Conservation (phyloP, 1,139 yeast genomes). For the Magnusiomyces fungicola region DNA sequence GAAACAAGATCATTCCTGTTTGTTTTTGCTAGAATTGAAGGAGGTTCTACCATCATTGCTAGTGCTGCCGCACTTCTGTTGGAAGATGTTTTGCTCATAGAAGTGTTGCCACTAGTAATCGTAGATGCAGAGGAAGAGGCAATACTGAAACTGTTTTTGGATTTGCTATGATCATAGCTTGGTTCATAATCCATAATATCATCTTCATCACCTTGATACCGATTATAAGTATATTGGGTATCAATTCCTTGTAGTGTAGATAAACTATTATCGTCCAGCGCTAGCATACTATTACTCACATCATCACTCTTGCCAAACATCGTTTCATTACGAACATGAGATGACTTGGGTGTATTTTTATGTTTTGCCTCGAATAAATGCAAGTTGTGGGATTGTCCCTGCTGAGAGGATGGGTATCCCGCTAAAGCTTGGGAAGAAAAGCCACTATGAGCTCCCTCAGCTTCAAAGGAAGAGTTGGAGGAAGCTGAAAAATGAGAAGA, state of each 20-base stretch:
- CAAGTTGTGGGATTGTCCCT: not conserved
- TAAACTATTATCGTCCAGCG: not conserved
- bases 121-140: too few species aligned
- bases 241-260: not conserved
- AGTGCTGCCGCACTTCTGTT: not conserved
- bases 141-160: too few species aligned
- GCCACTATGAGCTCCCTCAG: not conserved
- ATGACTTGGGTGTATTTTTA: slow-evolving; percentile 1
- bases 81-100: too few species aligned
- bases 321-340: too few species aligned
- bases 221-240: not conserved
- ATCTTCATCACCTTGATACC: not conserved
- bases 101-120: too few species aligned
- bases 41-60: not conserved
- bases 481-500: slow-evolving; percentile 13
- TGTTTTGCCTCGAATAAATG: not conserved
- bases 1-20: too few species aligned
- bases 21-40: too few species aligned
- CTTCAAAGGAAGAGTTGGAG: not conserved
- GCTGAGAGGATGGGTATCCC: slow-evolving; percentile 1
- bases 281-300: too few species aligned
- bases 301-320: too few species aligned
- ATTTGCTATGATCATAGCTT: not conserved
- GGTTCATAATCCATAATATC: not conserved
- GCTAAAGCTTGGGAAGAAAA: not conserved